Evolutionary conservation across 768 basidiomycete species (phyloP).

Genomic region (Thelephora ganbajun): DNA sequence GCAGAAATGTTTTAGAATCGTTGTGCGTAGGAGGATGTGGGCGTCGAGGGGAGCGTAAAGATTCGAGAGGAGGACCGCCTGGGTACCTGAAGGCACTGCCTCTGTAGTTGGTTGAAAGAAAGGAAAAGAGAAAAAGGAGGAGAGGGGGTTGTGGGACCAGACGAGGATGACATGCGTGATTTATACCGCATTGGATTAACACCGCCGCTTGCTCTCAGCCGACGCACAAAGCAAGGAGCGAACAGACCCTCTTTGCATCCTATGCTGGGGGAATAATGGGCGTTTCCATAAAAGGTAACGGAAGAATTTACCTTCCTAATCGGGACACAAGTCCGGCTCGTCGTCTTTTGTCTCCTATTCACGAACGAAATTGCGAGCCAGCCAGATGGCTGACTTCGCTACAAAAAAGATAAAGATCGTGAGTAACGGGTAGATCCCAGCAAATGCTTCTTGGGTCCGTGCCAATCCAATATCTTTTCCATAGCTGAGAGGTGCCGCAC

Average conservation of each 20-base stretch:
- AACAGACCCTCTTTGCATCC: conserved; percentile 5
- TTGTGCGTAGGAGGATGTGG: conserved; percentile 4
- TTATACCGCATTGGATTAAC: conserved; percentile 6
- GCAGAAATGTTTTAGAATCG: conserved; percentile 2
- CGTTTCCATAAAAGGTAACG: background rate
- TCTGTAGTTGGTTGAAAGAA: conserved; percentile 11
- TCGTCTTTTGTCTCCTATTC: background rate
- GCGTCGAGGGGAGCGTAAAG: conserved; percentile 6
- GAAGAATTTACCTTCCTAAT: conserved; percentile 1
- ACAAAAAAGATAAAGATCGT: conserved; percentile 14
- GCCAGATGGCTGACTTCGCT: conserved; percentile 8
- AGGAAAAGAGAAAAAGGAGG: conserved; percentile 5
- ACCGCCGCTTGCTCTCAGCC: conserved; percentile 4
- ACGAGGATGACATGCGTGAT: conserved; percentile 2
- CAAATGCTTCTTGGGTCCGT: background rate
- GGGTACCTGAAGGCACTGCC: conserved; percentile 19
- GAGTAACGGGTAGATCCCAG: conserved; percentile 1
- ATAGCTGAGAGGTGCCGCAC: conserved; percentile 73
- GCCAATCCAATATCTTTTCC: background rate
- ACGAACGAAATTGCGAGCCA: background rate
- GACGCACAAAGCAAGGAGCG: conserved; percentile 2
- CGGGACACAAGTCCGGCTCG: background rate
- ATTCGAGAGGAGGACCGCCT: conserved; percentile 11
- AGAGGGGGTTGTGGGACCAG: conserved; percentile 10
- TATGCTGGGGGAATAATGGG: conserved; percentile 1